phyloP scores from a whole-genome alignment of 1,284 basidiomycete genomes.

The Bjerkandera adusta region DNA sequence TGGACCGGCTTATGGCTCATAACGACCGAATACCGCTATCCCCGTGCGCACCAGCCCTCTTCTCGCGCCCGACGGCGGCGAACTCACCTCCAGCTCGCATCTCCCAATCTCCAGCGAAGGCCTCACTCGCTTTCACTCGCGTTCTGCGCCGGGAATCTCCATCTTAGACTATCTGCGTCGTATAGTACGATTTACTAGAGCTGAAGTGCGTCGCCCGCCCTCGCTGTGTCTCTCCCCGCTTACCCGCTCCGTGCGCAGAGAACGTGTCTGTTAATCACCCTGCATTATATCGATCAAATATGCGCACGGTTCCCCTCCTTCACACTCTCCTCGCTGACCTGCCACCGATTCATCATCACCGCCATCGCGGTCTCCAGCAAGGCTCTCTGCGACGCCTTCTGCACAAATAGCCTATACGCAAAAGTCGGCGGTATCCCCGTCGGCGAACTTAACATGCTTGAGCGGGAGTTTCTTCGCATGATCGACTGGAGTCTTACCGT shows the following conservation, averaged over 20 bases:
- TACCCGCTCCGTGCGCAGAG: slow-evolving; percentile 46
- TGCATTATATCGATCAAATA: slow-evolving; percentile 95
- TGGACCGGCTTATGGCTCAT: slow-evolving; percentile 86
- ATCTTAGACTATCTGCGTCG: slow-evolving; percentile 89
- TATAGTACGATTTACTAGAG: slow-evolving; percentile 89
- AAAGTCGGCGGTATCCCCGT: slow-evolving; percentile 92
- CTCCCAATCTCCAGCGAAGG: no score
- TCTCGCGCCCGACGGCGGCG: slow-evolving; percentile 21
- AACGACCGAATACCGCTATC: slow-evolving; percentile 90
- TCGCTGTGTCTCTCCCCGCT: not conserved
- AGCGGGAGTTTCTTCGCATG: slow-evolving; percentile 86
- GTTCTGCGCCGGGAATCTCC: slow-evolving; percentile 80
- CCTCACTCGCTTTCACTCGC: slow-evolving; percentile 91
- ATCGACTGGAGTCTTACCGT: slow-evolving; percentile 94
- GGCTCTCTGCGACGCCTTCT: slow-evolving; percentile 91
- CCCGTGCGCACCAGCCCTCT: slow-evolving; percentile 51
- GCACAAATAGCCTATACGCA: slow-evolving; percentile 89
- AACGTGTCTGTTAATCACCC: slow-evolving; percentile 83
- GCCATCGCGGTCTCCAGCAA: slow-evolving; percentile 87
- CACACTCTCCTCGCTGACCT: slow-evolving; percentile 90
- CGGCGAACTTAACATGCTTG: slow-evolving; percentile 87
- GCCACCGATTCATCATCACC: slow-evolving; percentile 93
- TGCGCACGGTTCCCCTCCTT: slow-evolving; percentile 83
- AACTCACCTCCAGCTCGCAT: slow-evolving; percentile 20
- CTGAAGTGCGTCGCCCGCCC: slow-evolving; percentile 60